These are phyloP conservation scores for Boletus huronensis DNA, from an alignment of 768 basidiomycete species.

Conservation along the genomic window DNA sequence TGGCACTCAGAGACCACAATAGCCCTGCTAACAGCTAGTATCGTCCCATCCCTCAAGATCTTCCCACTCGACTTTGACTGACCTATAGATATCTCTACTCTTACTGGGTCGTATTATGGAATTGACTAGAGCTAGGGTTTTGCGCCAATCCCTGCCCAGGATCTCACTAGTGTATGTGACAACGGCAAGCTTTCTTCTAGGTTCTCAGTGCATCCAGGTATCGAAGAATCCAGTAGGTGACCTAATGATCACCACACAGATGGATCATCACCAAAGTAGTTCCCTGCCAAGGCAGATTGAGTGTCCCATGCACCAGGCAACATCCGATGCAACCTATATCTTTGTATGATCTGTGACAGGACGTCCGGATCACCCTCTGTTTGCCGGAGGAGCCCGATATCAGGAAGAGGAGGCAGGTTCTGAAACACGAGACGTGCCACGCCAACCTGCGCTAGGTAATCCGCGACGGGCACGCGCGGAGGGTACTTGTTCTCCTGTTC, in stretches of 20 bases:
- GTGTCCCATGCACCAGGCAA: conserved; percentile 40
- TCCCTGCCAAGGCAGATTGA: conserved; percentile 50
- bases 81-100: too few relatives aligned
- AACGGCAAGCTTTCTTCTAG: neutral
- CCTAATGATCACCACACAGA: conserved; percentile 18
- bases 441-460: conserved; percentile 63
- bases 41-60: too few relatives aligned
- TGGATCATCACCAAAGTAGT: conserved; percentile 68
- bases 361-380: conserved; percentile 38
- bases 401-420: conserved; percentile 62
- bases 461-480: conserved; percentile 42
- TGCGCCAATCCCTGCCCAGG: neutral
- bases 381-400: conserved; percentile 33
- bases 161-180: neutral
- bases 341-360: conserved; percentile 46
- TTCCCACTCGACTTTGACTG: too few relatives aligned
- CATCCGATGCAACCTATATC: conserved; percentile 47
- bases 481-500: conserved; percentile 48
- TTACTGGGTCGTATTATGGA: too few relatives aligned
- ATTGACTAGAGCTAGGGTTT: neutral
- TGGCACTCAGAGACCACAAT: too few relatives aligned
- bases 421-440: conserved; percentile 62
- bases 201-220: neutral
- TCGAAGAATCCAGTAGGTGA: neutral
- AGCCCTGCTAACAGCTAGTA: too few relatives aligned